These are phyloP conservation scores for Lyophyllum atratum DNA, from an alignment of 768 basidiomycete species.

Conservation along the genomic window DNA sequence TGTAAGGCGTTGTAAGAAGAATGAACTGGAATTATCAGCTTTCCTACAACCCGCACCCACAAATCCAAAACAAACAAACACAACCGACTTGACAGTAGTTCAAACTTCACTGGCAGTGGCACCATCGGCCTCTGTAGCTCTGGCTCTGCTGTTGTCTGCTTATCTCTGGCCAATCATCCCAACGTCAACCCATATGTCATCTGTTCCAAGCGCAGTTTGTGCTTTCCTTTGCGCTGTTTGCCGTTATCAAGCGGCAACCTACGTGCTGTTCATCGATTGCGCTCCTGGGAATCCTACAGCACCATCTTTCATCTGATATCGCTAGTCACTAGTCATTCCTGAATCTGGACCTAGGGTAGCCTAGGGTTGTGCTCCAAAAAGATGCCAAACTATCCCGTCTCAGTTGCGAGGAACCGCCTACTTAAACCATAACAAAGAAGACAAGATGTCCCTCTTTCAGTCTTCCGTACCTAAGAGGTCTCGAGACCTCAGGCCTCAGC, in stretches of 20 bases:
- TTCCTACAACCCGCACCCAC: conserved; percentile 8
- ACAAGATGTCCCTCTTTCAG: too few species aligned
- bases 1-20: neutral
- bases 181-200: neutral
- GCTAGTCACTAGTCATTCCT: neutral
- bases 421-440: too few species aligned
- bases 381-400: neutral
- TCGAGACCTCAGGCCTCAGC: neutral
- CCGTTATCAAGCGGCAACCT: neutral
- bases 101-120: too few species aligned
- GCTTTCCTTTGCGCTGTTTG: neutral
- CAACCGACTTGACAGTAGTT: neutral
- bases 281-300: neutral
- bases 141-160: neutral
- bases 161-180: neutral
- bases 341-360: too few species aligned
- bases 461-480: too few species aligned
- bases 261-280: neutral
- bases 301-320: neutral
- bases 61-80: conserved; percentile 17
- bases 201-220: neutral
- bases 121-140: neutral
- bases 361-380: too few species aligned
- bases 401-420: too few species aligned
- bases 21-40: conserved; percentile 8